Base-by-base conservation (phyloP, 2,329 filamentous ascomycete genomes). In the Phialocephala sp. region DNA sequence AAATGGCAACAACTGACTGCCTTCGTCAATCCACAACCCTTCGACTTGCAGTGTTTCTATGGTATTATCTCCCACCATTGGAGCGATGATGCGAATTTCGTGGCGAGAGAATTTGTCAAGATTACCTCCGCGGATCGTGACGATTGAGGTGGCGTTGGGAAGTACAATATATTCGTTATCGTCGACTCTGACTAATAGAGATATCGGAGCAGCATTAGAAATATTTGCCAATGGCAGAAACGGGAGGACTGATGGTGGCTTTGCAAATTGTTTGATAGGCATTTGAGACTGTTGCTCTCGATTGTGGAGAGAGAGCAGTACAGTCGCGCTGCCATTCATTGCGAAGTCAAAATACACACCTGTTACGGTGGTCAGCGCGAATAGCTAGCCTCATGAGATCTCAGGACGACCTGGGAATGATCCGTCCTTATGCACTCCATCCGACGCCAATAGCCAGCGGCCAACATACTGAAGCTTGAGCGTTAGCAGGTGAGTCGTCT, bases 331-430 rank as follows among this genome's bases (percentile, higher is more conserved):
- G 11, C 67, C 66, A 37, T 69, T 72, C 18, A 73, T 20, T 11
- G 62, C 60, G 41, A 74, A 67, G 24, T 74, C 73, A 52, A 74
- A 71, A 59, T 73, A 74, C 22, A 71, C 65, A 2, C 71, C 72
- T 73, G n/a, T 4, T 1, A 8, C 14, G 3, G 6, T 9, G 11
- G 58, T 68, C 32, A 68, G 59, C 59, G 47, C 6, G 52, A 35
- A 47, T 15, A 18, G 22, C 32, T 5, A 15, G 55, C 14, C 22
- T 27, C 11, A 4, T 4, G 36, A 60, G 8, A 4, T 36, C 43
- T 37, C 65, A 4, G 22, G 50, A 54, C 2, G 11, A 73, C 72
- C 72, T 62, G 71, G 71, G 47, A 74, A 74, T 20, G 68, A 72
- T 20, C 69, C 73, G 24, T 73, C 71, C 52, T 66, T 71, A 60